Conservation (phyloP, 345 rosid genomes). For the Pugionium cornutum region DNA sequence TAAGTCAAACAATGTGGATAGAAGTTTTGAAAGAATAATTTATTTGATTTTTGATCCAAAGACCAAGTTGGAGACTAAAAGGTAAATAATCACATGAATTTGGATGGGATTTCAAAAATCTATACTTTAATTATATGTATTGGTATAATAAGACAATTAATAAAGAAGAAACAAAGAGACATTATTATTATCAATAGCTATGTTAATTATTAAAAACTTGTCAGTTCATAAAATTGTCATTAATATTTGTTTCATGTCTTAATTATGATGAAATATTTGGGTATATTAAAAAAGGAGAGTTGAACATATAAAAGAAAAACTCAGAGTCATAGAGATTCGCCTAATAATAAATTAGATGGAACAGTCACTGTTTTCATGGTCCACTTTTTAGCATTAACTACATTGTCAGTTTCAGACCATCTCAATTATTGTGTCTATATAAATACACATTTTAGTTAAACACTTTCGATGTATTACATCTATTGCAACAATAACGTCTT, state of each 20-base stretch:
- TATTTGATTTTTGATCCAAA: background rate
- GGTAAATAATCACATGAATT: slow-evolving; percentile 15
- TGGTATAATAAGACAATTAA: slow-evolving; percentile 20
- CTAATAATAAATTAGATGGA: slow-evolving; percentile 13
- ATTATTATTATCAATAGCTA: slow-evolving; percentile 6
- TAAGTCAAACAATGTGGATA: background rate
- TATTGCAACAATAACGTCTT: too few relatives aligned
- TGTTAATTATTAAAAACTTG: slow-evolving; percentile 1
- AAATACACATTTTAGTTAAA: background rate
- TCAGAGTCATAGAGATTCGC: slow-evolving; percentile 4
- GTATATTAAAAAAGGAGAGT: too few relatives aligned
- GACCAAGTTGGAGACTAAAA: background rate
- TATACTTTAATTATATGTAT: background rate
- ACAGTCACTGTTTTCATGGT: slow-evolving; percentile 25
- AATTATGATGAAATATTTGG: too few relatives aligned
- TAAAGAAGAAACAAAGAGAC: slow-evolving; percentile 35
- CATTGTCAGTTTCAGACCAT: slow-evolving; percentile 29
- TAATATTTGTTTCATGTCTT: background rate
- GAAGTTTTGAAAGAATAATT: background rate
- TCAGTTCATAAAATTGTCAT: slow-evolving; percentile 7
- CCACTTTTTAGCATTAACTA: slow-evolving; percentile 30
- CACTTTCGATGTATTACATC: background rate
- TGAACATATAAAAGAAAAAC: background rate
- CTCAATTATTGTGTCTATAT: slow-evolving; percentile 12
- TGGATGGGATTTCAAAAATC: background rate